Evolutionary conservation across 805 yeast species (phyloP), one percentile per base, ranked within the genome.

Genomic region (Kuraishia piskuri): DNA sequence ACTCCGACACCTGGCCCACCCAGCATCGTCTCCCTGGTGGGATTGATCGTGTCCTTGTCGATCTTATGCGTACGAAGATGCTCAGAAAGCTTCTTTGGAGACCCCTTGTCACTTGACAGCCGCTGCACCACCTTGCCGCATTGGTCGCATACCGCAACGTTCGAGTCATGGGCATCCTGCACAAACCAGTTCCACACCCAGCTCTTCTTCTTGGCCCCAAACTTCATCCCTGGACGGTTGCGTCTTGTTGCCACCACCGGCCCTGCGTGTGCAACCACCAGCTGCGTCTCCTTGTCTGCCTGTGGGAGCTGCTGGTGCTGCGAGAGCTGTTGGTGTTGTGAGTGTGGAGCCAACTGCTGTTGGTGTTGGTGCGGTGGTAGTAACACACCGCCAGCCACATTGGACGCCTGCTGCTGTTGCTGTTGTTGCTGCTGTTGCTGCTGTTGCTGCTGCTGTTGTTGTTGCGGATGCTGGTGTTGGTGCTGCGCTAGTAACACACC

Each of bases 121-220:
- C 85, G 64, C 24, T 68, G 68, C 40, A 80, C 72, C 12, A 73
- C 67, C 59, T 75, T 78, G 1, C 79, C 77, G 62, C 85, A 80
- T 55, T 64, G 70, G 55, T 79, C 82, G 63, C 85, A 80, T 2
- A 75, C 75, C 1, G 84, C 84, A 20, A 74, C 56, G 53, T 78
- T 77, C 50, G 76, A 71, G 57, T 80, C 77, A 20, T 57, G 57
- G 19, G 62, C 61, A 60, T 79, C 83, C 59, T 80, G 84, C 14
- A 70, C 70, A 59, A 80, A 80, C 84, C 85, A 80, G 21, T 74
- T 65, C 85, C 85, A 80, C 14, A 80, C 84, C 84, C 84, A 80
- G 31, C 82, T 78, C 58, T 74, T 76, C 71, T 80, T 80, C 59
- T 78, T 79, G 19, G 85, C 85, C 19, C 85, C 85, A 55, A 78